Percentiles rank a stretch among this genome's conserved stretches.
These are phyloP conservation scores for Diutina ranongensis DNA, from an alignment of 1,139 yeast genomes.

Conservation along the genomic window DNA sequence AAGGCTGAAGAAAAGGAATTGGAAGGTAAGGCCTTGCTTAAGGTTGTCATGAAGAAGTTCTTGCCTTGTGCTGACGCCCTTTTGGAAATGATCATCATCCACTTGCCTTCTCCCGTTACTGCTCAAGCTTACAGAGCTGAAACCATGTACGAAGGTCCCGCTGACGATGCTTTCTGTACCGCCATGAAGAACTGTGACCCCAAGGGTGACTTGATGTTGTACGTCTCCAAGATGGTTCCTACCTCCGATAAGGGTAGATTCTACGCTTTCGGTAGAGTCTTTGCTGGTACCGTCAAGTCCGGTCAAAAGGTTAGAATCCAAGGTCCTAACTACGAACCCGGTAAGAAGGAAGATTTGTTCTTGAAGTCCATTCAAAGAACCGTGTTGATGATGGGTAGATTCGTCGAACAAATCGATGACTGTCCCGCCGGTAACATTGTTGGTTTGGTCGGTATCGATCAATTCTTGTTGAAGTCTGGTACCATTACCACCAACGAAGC, in stretches of 20 bases:
- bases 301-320: constrained; percentile 99
- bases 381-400: constrained; percentile 99
- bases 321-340: constrained; percentile 99
- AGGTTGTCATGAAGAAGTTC: constrained; percentile 99
- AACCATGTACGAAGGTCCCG: constrained; percentile 98
- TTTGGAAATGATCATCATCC: constrained; percentile 96
- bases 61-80: constrained; percentile 99
- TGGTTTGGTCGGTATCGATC: constrained; percentile 99
- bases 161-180: constrained; percentile 82
- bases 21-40: constrained; percentile 97
- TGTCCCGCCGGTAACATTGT: constrained; percentile 99
- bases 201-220: constrained; percentile 94
- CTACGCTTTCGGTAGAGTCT: constrained; percentile 99
- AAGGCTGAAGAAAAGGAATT: constrained; percentile 94
- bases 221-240: constrained; percentile 99
- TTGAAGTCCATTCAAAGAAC: constrained; percentile 97
- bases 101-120: constrained; percentile 98
- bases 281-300: constrained; percentile 98
- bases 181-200: constrained; percentile 99
- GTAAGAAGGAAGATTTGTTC: constrained; percentile 97
- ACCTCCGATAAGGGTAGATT: constrained; percentile 99
- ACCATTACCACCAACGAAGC: constrained; percentile 94
- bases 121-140: constrained; percentile 99
- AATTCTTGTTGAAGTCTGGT: constrained; percentile 98
- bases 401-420: constrained; percentile 96